Evolutionary conservation across 1,284 basidiomycete genomes (phyloP), one percentile per base, ranked within the genome.

Genomic region (Peniophora sp.): DNA sequence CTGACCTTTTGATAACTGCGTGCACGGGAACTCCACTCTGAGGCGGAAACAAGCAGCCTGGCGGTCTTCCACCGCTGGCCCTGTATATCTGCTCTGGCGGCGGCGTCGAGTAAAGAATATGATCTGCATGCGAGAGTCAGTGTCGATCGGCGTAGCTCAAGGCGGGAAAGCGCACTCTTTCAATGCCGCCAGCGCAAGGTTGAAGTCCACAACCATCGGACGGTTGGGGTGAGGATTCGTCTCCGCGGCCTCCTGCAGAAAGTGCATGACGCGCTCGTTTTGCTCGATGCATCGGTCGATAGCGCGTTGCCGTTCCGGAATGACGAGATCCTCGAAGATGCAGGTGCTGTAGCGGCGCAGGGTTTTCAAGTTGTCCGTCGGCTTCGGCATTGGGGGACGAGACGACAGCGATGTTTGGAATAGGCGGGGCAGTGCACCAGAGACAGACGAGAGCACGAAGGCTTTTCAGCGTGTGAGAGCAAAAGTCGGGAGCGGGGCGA

Each of bases 201-300:
- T 41, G 38, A 41, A 41, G 16, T 41, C 38, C 8, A 41, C 38
- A 6, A 41, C 38, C 38, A 41, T 20, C 8, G 38, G 38, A 6
- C 19, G 38, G 16, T 41, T 41, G 16, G 38, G 38, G n/a, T 20
- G 16, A 17, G 38, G 38, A n/a, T 41, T 20, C 16, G 38, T 8
- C 16, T 20, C 38, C 16, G 38, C 38, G 16, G 16, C n/a, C 19
- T 41, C 38, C 38, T 41, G 16, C n/a, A 41, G 38, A 16, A n/a
- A 20, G 38, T 20, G 38, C n/a, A 41, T 20, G 38, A 41, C 38
- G 38, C 16, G 38, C 16, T 41, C 38, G 38, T 41, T 41, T 16
- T 41, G 38, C 38, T 41, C 38, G 38, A 41, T 41, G 38, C 38
- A 41, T n/a, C 38, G 38, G 38, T 41, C 38, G 38, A 41, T 41